phyloP scores from a whole-genome alignment of 78 protist genomes.

The Emiliania huxleyi region DNA sequence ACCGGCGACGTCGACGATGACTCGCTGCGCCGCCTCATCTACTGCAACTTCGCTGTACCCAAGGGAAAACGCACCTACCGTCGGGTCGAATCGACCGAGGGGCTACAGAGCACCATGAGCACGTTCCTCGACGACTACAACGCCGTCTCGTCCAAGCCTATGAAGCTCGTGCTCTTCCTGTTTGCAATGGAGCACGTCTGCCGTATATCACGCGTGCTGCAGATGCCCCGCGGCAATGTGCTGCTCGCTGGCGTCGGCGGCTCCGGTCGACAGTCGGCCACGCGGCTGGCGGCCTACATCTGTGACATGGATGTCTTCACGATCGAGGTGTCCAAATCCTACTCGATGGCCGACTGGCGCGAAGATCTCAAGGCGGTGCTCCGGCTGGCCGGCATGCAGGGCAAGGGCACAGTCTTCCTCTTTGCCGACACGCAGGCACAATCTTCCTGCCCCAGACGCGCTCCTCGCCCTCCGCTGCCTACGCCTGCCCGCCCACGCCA shows the following conservation, averaged over 20 bases:
- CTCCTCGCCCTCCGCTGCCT: too few species aligned
- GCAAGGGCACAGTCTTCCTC: conserved; percentile 67
- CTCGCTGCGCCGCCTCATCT: conserved; percentile 13
- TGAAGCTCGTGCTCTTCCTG: conserved; percentile 52
- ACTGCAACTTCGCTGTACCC: conserved; percentile 43
- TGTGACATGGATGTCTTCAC: conserved; percentile 22
- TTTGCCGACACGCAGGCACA: conserved; percentile 85
- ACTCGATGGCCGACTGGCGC: conserved; percentile 24
- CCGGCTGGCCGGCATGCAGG: conserved; percentile 59
- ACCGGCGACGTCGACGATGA: background rate
- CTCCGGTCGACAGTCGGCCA: conserved; percentile 56
- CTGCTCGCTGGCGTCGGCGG: conserved; percentile 68
- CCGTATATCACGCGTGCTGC: conserved; percentile 42
- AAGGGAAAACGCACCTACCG: conserved; percentile 39
- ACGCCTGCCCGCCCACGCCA: too few species aligned
- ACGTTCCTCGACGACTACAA: conserved; percentile 78
- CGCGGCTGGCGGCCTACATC: conserved; percentile 52
- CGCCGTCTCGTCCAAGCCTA: background rate
- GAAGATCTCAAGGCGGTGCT: conserved; percentile 69
- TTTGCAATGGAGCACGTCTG: conserved; percentile 45
- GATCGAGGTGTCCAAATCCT: conserved; percentile 26
- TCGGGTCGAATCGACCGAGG: conserved; percentile 44
- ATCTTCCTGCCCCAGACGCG: too few species aligned
- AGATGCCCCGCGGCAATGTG: conserved; percentile 55
- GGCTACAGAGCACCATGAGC: conserved; percentile 32